phyloP scores from a whole-genome alignment of 768 basidiomycete genomes.

The Dentipellis fragilis region DNA sequence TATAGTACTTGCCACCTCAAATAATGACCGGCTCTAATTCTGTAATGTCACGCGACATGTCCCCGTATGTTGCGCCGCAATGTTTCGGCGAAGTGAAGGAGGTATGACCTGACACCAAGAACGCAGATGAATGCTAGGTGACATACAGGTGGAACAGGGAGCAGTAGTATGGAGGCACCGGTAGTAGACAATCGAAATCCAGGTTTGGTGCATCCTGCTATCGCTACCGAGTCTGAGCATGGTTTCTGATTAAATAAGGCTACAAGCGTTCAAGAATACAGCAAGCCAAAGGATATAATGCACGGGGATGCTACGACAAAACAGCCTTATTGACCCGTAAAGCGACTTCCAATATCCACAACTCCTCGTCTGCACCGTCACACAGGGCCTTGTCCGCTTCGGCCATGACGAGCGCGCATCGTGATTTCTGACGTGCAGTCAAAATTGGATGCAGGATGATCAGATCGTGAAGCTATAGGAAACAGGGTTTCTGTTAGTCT shows the following conservation, averaged over 20 bases:
- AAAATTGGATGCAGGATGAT: constrained; percentile 77
- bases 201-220: background rate
- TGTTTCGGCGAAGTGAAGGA: too few species aligned
- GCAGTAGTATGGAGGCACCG: background rate
- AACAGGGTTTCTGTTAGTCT: constrained; percentile 1
- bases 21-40: too few species aligned
- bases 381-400: constrained; percentile 94
- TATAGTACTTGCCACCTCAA: too few species aligned
- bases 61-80: too few species aligned
- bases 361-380: constrained; percentile 94
- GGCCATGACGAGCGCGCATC: constrained; percentile 75
- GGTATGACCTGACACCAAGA: too few species aligned
- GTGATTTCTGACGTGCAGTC: constrained; percentile 69
- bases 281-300: background rate
- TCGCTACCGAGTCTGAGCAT: too few species aligned
- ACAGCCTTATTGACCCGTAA: constrained; percentile 64
- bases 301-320: constrained; percentile 7
- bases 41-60: too few species aligned
- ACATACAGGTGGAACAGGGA: background rate
- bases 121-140: too few species aligned
- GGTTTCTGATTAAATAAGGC: background rate
- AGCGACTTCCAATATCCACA: constrained; percentile 90
- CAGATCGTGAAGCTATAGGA: constrained; percentile 75
- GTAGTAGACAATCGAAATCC: background rate
- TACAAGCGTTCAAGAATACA: background rate